These are phyloP conservation scores for Haplosporangium sp. DNA, from an alignment of 371 early-diverging fungal genomes.

Conservation along the genomic window DNA sequence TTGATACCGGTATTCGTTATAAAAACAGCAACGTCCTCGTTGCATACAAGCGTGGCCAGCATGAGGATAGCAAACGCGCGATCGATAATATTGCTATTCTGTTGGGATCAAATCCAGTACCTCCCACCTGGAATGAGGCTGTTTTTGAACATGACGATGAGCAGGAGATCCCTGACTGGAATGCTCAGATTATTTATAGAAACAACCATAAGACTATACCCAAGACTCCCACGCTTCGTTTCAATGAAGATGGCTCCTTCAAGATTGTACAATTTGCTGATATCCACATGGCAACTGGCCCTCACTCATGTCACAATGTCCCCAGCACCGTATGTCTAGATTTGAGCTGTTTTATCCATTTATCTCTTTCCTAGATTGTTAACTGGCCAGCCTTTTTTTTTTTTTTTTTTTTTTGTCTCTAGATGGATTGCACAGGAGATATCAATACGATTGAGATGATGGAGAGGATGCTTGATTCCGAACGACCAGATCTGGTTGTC, in stretches of 20 bases:
- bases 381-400: too few species aligned
- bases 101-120: conserved; percentile 55
- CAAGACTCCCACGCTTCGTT: conserved; percentile 45
- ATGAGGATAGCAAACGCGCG: conserved; percentile 15
- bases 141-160: conserved; percentile 11
- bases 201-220: conserved; percentile 8
- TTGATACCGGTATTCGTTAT: conserved; percentile 44
- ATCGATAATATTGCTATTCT: conserved; percentile 64
- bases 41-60: conserved; percentile 24
- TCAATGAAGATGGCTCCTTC: conserved; percentile 60
- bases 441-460: conserved; percentile 59
- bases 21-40: conserved; percentile 36
- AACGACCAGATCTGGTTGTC: conserved; percentile 66
- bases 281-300: conserved; percentile 66
- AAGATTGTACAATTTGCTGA: conserved; percentile 69
- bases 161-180: conserved; percentile 36
- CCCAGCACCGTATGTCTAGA: conserved; percentile 53
- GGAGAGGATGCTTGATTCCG: conserved; percentile 59
- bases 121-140: conserved; percentile 33
- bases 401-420: background rate
- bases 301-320: conserved; percentile 59
- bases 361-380: background rate
- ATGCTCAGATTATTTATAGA: conserved; percentile 38
- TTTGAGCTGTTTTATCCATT: background rate
- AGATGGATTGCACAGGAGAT: conserved; percentile 64